phyloP scores from a whole-genome alignment of 2,329 filamentous ascomycete genomes.

The Aplosporella prunicola region DNA sequence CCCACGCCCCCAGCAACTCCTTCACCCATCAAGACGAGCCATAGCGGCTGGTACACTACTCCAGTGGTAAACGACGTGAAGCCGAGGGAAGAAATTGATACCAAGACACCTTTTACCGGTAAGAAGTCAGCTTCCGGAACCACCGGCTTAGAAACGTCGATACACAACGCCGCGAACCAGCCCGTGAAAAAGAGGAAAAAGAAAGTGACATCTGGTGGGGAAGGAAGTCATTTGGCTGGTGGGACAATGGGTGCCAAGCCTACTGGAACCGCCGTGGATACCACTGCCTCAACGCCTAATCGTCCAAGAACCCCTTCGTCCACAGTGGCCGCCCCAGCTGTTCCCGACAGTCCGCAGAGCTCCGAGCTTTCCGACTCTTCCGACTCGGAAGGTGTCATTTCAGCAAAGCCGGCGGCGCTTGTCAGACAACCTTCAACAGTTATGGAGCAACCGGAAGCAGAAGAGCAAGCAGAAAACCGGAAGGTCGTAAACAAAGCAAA shows the following conservation, averaged over 20 bases:
- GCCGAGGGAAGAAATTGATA: conserved; percentile 13
- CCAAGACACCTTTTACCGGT: conserved; percentile 16
- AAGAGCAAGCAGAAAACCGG: conserved; percentile 22
- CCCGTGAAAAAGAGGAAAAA: conserved; percentile 36
- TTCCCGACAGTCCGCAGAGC: conserved; percentile 8
- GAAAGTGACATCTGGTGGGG: conserved; percentile 23
- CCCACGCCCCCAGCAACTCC: conserved; percentile 13
- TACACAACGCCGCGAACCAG: conserved; percentile 27
- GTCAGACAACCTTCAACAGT: conserved; percentile 38
- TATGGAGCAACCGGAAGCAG: conserved; percentile 38
- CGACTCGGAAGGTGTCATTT: conserved; percentile 1
- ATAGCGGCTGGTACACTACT: conserved; percentile 30
- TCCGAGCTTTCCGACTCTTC: conserved; percentile 3
- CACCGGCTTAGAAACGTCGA: conserved; percentile 21
- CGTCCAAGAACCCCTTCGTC: background rate
- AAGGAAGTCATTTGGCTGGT: conserved; percentile 35
- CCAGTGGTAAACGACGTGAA: conserved; percentile 21
- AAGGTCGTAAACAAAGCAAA: background rate
- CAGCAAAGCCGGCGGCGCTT: background rate
- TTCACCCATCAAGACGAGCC: conserved; percentile 13
- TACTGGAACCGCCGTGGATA: conserved; percentile 37
- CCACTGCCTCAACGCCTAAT: background rate
- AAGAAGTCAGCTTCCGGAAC: conserved; percentile 16
- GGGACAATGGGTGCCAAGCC: conserved; percentile 45
- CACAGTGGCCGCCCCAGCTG: background rate